Evolutionary conservation across 768 basidiomycete species (phyloP).

Genomic region (Boletus pseudo-olivaceus): DNA sequence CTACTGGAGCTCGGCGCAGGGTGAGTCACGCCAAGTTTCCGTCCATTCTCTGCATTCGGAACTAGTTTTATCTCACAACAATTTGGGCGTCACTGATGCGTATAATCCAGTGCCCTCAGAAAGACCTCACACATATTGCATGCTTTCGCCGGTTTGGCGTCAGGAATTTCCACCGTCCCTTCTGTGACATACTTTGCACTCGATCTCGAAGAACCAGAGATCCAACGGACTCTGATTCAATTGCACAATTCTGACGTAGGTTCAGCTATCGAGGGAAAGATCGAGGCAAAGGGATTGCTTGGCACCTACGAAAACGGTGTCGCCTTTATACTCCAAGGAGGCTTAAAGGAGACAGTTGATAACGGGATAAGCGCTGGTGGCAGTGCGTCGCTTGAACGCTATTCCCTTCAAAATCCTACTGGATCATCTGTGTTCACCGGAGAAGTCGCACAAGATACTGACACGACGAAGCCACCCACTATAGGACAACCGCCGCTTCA

Average conservation of each 20-base stretch:
- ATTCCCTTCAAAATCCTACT: conserved; percentile 24
- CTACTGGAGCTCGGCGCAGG: conserved; percentile 94
- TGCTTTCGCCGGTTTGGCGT: conserved; percentile 59
- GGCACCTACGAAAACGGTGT: conserved; percentile 92
- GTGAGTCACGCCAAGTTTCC: conserved; percentile 42
- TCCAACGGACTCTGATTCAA: conserved; percentile 71
- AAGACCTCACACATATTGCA: conserved; percentile 85
- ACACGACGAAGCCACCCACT: conserved; percentile 38
- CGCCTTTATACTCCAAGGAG: conserved; percentile 60
- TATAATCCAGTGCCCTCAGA: conserved; percentile 60
- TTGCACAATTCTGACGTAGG: conserved; percentile 66
- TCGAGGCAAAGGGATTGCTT: conserved; percentile 79
- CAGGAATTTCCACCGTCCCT: conserved; percentile 32
- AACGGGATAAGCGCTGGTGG: conserved; percentile 1
- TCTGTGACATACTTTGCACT: conserved; percentile 87
- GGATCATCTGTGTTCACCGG: conserved; percentile 34
- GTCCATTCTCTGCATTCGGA: neutral
- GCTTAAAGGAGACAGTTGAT: conserved; percentile 12
- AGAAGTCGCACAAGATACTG: conserved; percentile 1
- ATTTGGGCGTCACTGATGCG: conserved; percentile 7
- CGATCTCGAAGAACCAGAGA: conserved; percentile 85
- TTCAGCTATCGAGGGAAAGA: conserved; percentile 58
- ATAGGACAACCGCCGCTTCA: conserved; percentile 63
- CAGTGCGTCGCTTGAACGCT: conserved; percentile 3
- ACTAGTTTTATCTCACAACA: neutral